Percentiles rank a stretch among this genome's conserved stretches.
Conservation (phyloP, 345 rosid genomes). For the Lepidium didymum region DNA sequence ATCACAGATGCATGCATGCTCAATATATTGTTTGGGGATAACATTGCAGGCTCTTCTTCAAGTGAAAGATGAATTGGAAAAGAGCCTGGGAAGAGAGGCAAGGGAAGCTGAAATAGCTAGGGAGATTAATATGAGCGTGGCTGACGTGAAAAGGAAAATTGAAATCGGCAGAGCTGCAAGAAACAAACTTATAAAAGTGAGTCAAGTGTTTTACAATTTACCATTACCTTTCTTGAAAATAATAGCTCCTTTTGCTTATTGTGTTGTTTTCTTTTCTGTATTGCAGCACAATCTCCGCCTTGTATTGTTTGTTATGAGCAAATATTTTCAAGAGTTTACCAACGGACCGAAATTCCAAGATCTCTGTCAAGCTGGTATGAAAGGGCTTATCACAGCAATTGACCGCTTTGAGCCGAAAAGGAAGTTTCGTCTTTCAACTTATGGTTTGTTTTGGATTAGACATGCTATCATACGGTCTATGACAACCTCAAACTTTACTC, state of each 20-base stretch:
- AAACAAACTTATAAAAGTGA: slow-evolving; percentile 86
- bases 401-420: slow-evolving; percentile 88
- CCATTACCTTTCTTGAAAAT: not conserved
- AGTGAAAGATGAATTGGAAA: slow-evolving; percentile 48
- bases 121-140: slow-evolving; percentile 38
- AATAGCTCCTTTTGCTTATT: not conserved
- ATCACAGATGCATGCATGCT: not conserved
- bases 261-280: not conserved
- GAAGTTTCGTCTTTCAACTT: slow-evolving; percentile 75
- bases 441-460: slow-evolving; percentile 89
- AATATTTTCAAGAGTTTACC: slow-evolving; percentile 76
- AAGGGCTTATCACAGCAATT: slow-evolving; percentile 83
- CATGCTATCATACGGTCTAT: slow-evolving; percentile 83
- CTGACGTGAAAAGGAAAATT: slow-evolving; percentile 45
- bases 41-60: slow-evolving; percentile 47
- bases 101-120: slow-evolving; percentile 60
- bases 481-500: slow-evolving; percentile 80
- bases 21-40: not conserved
- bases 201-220: not conserved
- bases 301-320: slow-evolving; percentile 78
- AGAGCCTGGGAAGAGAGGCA: slow-evolving; percentile 52
- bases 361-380: slow-evolving; percentile 94
- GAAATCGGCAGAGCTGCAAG: slow-evolving; percentile 83
- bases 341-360: slow-evolving; percentile 80
- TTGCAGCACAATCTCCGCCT: slow-evolving; percentile 97